Percentiles rank a stretch among this genome's conserved stretches.
These are phyloP conservation scores for Annulohypoxylon nitens DNA, from an alignment of 495 filamentous ascomycete species.

Conservation along the genomic window DNA sequence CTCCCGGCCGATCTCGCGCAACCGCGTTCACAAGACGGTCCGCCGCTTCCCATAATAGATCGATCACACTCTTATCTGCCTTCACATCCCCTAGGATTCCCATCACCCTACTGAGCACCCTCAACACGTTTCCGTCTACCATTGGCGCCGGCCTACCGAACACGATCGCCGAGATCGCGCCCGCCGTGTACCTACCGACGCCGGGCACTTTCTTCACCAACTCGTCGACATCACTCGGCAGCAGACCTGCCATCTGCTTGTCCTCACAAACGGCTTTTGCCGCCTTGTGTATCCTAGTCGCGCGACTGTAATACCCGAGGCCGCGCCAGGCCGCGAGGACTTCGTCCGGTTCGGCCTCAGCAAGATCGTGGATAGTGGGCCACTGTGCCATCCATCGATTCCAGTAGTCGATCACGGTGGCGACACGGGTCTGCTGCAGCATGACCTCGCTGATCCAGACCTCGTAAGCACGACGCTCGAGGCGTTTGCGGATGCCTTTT, in stretches of 20 bases:
- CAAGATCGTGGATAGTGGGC: constrained; percentile 57
- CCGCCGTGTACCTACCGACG: constrained; percentile 62
- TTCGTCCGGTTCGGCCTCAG: constrained; percentile 53
- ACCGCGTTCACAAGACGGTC: constrained; percentile 54
- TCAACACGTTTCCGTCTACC: constrained; percentile 64
- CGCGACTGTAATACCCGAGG: constrained; percentile 62
- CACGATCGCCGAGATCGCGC: constrained; percentile 62
- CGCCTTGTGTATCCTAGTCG: constrained; percentile 55
- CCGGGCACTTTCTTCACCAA: constrained; percentile 56
- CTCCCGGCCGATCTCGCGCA: constrained; percentile 46
- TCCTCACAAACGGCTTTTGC: constrained; percentile 54
- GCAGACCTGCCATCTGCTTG: constrained; percentile 41
- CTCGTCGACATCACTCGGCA: constrained; percentile 51
- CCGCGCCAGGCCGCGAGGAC: constrained; percentile 58
- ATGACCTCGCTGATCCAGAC: constrained; percentile 66
- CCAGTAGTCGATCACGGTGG: constrained; percentile 59
- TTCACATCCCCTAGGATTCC: constrained; percentile 59
- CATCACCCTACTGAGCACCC: constrained; percentile 60
- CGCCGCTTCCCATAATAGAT: constrained; percentile 59
- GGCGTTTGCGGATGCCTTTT: constrained; percentile 33
- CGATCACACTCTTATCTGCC: constrained; percentile 53
- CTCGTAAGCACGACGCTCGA: constrained; percentile 61
- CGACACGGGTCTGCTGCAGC: constrained; percentile 66
- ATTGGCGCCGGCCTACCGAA: constrained; percentile 59
- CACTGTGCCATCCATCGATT: constrained; percentile 60